A percentile compares a stretch with the other conserved stretches of the same genome.
Evolutionary conservation across 1,284 basidiomycete genomes (phyloP).

Genomic region (Coriolopsis trogii): DNA sequence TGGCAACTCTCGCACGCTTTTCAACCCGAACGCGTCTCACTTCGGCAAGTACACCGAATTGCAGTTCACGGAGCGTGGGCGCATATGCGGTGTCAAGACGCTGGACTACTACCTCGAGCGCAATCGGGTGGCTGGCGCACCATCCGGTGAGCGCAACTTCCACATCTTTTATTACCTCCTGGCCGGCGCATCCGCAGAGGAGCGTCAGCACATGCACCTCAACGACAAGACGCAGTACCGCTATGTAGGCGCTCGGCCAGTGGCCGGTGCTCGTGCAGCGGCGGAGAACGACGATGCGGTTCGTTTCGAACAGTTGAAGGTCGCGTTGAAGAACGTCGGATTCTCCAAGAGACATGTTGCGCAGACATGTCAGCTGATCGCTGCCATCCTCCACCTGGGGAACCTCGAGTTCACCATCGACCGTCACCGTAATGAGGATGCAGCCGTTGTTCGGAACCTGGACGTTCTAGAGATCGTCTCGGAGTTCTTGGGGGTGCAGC

Average conservation of each 20-base stretch:
- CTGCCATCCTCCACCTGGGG: constrained; percentile 94
- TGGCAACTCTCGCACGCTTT: constrained; percentile 86
- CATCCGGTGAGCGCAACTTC: constrained; percentile 91
- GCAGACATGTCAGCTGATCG: constrained; percentile 92
- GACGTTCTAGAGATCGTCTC: constrained; percentile 84
- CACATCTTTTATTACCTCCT: constrained; percentile 97
- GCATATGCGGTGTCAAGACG: constrained; percentile 90
- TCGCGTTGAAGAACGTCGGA: constrained; percentile 91
- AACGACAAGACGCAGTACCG: constrained; percentile 79
- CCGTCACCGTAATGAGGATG: constrained; percentile 81
- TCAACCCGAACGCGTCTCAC: constrained; percentile 90
- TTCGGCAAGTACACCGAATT: constrained; percentile 95
- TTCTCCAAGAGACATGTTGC: constrained; percentile 93
- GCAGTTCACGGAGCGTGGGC: constrained; percentile 90
- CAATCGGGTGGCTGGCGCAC: constrained; percentile 78
- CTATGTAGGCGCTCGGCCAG: constrained; percentile 75
- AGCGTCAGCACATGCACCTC: constrained; percentile 85
- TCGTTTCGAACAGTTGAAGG: constrained; percentile 90
- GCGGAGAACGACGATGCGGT: constrained; percentile 73
- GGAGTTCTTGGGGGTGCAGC: constrained; percentile 87
- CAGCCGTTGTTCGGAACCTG: constrained; percentile 82
- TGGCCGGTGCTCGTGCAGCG: constrained; percentile 35
- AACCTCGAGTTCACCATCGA: constrained; percentile 95
- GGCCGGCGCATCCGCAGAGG: constrained; percentile 87
- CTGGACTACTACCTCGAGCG: constrained; percentile 97